Percentiles rank a stretch among this genome's conserved stretches.
These are phyloP conservation scores for Trametes sp. DNA, from an alignment of 1,284 basidiomycete genomes.

Conservation along the genomic window DNA sequence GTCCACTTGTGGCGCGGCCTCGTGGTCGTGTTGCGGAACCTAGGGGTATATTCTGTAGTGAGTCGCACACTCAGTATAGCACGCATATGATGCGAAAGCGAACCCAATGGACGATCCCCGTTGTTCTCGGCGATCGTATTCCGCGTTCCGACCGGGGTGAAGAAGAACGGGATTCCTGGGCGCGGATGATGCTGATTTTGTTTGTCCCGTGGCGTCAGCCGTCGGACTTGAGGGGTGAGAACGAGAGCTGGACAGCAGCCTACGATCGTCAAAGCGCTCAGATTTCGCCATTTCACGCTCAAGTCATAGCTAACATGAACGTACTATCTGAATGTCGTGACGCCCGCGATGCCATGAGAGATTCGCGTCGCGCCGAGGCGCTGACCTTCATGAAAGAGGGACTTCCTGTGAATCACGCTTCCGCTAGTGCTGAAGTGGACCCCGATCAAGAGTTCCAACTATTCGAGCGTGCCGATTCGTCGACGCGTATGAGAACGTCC, in stretches of 20 bases:
- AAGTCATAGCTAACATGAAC: constrained; percentile 12
- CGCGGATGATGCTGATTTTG: constrained; percentile 4
- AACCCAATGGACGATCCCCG: not conserved
- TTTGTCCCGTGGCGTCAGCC: constrained; percentile 9
- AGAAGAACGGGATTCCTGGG: not conserved
- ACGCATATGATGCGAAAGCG: not conserved
- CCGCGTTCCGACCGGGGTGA: not conserved
- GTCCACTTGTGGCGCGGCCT: too few relatives aligned
- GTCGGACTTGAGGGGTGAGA: not conserved
- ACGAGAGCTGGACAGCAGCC: not conserved
- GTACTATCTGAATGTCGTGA: constrained; percentile 12
- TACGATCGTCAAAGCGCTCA: not conserved
- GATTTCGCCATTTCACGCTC: not conserved
- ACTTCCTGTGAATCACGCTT: not conserved
- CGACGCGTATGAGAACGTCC: not conserved
- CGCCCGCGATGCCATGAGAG: not conserved
- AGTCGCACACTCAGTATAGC: not conserved
- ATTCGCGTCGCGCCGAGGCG: not conserved
- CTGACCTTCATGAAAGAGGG: not conserved
- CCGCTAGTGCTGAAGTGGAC: not conserved
- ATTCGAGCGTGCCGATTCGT: not conserved
- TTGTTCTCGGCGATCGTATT: not conserved
- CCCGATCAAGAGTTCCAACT: not conserved
- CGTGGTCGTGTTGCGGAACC: too few relatives aligned
- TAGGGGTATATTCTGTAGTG: not conserved